These are phyloP conservation scores for sorghum (Sorghum bicolor) DNA, from an alignment of 176 grass and related monocot species.

Conservation along the genomic window Sorghum_bicolor_NCBIv3 NC_012873.2:65045001-65045500, in stretches of 20 bases:
- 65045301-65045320: conserved; percentile 68
- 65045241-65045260: conserved; percentile 78
- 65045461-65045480: conserved; percentile 70
- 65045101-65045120: too few relatives aligned
- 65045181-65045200: background rate
- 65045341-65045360: conserved; percentile 37
- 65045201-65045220: background rate
- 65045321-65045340: conserved; percentile 66
- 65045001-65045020: conserved; percentile 70
- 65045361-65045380: background rate
- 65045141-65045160: background rate
- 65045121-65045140: background rate
- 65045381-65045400: background rate
- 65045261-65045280: conserved; percentile 71
- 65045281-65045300: conserved; percentile 67
- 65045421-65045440: background rate
- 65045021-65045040: conserved; percentile 59
- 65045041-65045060: conserved; percentile 59
- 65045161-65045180: background rate
- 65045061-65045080: conserved; percentile 87
- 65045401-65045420: background rate
- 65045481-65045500: conserved; percentile 80
- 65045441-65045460: background rate
- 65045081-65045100: background rate
- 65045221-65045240: background rate